Conservation (phyloP, 371 early-diverging fungal species). For the Syncephalastrum contaminatum region DNA sequence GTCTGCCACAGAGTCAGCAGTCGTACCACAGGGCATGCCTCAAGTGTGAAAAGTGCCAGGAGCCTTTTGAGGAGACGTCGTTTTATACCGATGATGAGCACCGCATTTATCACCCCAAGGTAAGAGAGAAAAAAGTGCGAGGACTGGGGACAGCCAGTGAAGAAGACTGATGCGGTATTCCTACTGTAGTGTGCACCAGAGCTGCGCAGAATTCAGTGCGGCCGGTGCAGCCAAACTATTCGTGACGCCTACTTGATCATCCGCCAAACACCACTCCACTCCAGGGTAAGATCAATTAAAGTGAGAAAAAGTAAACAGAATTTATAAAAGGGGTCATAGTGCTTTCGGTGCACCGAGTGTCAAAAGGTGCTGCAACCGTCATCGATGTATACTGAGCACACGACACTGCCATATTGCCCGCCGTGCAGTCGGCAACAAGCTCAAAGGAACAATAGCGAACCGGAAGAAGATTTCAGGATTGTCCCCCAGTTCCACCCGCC, state of each 20-base stretch:
- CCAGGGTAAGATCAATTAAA: too few species aligned
- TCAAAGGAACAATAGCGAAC: slow-evolving; percentile 8
- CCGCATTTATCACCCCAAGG: slow-evolving; percentile 34
- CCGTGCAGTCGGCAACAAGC: slow-evolving; percentile 19
- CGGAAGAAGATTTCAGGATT: slow-evolving; percentile 26
- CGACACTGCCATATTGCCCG: slow-evolving; percentile 28
- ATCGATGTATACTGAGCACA: slow-evolving; percentile 27
- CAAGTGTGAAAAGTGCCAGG: slow-evolving; percentile 26
- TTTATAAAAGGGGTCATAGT: slow-evolving; percentile 15
- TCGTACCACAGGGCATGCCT: slow-evolving; percentile 42
- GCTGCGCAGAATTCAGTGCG: too few species aligned
- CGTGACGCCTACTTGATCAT: background rate
- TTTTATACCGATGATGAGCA: slow-evolving; percentile 26
- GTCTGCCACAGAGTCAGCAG: slow-evolving; percentile 25
- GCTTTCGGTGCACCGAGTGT: slow-evolving; percentile 40
- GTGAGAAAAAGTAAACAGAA: background rate
- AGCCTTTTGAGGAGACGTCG: slow-evolving; percentile 29
- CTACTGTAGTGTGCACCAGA: too few species aligned
- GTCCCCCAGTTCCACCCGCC: slow-evolving; percentile 33
- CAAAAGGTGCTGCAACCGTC: slow-evolving; percentile 32
- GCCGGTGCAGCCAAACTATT: too few species aligned
- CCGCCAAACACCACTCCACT: too few species aligned
- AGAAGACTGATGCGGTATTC: too few species aligned
- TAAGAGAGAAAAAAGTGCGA: slow-evolving; percentile 6
- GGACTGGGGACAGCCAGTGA: too few species aligned